Evolutionary conservation across 106 monocot genomes (phyloP).

Genomic region (Phalaenopsis aphrodite): DNA sequence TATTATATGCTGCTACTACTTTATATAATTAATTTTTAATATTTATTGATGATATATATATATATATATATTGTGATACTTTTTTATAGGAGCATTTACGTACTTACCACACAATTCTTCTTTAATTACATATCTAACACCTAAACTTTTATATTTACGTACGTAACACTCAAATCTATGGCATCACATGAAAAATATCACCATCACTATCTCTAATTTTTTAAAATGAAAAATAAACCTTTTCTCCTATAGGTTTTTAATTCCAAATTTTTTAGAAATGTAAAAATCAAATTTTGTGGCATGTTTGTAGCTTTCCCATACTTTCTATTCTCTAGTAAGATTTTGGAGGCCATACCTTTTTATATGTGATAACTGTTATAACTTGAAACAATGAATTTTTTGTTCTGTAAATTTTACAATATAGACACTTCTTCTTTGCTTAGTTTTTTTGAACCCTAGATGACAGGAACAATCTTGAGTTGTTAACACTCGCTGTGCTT

Average conservation of each 20-base stretch:
- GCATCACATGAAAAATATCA: too few species aligned
- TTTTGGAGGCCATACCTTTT: neutral
- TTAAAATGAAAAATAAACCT: too few species aligned
- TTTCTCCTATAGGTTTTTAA: too few species aligned
- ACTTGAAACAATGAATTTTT: neutral
- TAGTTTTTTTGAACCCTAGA: slow-evolving; percentile 28
- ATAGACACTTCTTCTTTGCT: neutral
- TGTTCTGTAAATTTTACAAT: neutral
- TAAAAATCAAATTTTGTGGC: too few species aligned
- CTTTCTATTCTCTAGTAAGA: neutral
- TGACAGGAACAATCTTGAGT: slow-evolving; percentile 93
- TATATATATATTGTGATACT: neutral
- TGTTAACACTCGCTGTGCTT: slow-evolving; percentile 82
- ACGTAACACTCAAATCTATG: too few species aligned
- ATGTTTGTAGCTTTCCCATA: too few species aligned
- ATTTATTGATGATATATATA: neutral
- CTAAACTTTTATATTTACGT: too few species aligned
- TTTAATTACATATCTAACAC: too few species aligned
- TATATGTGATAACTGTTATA: neutral
- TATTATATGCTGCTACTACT: neutral
- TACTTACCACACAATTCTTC: too few species aligned
- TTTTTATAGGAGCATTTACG: neutral
- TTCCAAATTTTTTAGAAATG: too few species aligned
- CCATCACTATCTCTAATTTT: too few species aligned
- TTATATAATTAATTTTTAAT: neutral